Evolutionary conservation across 768 basidiomycete genomes (phyloP).

Genomic region (Mycena polygramma): DNA sequence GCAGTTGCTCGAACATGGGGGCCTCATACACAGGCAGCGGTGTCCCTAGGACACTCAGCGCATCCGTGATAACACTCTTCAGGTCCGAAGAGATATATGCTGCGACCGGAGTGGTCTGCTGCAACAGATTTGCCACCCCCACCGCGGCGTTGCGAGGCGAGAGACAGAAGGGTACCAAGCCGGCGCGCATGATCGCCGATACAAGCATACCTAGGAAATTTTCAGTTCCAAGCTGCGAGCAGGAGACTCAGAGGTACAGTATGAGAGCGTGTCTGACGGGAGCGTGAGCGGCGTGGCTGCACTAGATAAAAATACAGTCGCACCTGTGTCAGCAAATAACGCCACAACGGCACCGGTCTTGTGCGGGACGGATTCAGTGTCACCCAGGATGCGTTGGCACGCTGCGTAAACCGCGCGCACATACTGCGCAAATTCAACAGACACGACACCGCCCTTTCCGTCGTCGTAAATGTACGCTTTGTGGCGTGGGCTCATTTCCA

Average conservation of each 20-base stretch:
- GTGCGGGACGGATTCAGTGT: not conserved
- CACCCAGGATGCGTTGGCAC: not conserved
- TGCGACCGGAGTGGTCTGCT: constrained; percentile 18
- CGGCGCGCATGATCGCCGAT: constrained; percentile 36
- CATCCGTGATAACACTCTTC: not conserved
- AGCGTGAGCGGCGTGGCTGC: not conserved
- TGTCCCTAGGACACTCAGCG: not conserved
- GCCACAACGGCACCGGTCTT: constrained; percentile 7
- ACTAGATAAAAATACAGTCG: not conserved
- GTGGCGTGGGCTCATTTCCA: constrained; percentile 23
- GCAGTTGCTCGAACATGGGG: constrained; percentile 17
- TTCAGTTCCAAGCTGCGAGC: too few species aligned
- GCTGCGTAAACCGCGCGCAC: constrained; percentile 13
- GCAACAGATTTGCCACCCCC: constrained; percentile 47
- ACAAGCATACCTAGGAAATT: constrained; percentile 21
- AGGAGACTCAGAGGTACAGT: constrained; percentile 3
- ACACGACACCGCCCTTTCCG: not conserved
- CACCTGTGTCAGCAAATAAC: constrained; percentile 22
- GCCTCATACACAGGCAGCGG: constrained; percentile 14
- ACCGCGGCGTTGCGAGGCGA: constrained; percentile 50
- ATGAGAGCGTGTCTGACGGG: constrained; percentile 21
- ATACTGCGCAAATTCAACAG: constrained; percentile 18
- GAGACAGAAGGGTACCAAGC: constrained; percentile 48
- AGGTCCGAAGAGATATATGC: constrained; percentile 20
- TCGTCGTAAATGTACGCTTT: constrained; percentile 27